A percentile compares a stretch with the other conserved stretches of the same genome.
phyloP scores from a whole-genome alignment of 1,139 yeast genomes.

The Hemisphaericaspora lyxosophila region DNA sequence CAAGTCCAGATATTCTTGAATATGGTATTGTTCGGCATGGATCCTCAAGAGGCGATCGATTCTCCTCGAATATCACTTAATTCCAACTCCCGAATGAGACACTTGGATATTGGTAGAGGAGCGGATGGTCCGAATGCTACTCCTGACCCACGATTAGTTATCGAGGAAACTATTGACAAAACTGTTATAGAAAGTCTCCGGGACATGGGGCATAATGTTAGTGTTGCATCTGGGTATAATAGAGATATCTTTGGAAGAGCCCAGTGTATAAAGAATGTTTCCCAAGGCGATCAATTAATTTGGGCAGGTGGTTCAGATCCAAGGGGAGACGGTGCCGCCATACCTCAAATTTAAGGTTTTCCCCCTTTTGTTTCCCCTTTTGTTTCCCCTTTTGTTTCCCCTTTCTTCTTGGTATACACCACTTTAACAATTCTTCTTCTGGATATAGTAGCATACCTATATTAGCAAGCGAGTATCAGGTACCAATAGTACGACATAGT shows the following conservation, averaged over 20 bases:
- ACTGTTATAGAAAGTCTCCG: constrained; percentile 43
- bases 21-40: constrained; percentile 57
- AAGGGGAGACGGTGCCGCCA: constrained; percentile 79
- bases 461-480: no score
- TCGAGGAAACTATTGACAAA: constrained; percentile 61
- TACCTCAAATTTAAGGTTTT: constrained; percentile 16
- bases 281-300: constrained; percentile 37
- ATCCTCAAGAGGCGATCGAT: constrained; percentile 73
- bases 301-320: constrained; percentile 73
- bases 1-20: constrained; percentile 75
- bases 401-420: no score
- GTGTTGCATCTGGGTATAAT: constrained; percentile 39
- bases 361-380: no score
- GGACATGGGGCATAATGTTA: constrained; percentile 57
- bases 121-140: constrained; percentile 65
- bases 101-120: constrained; percentile 55
- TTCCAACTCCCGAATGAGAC: constrained; percentile 43
- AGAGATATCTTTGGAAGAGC: constrained; percentile 65
- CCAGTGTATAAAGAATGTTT: constrained; percentile 58
- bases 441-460: no score
- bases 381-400: no score
- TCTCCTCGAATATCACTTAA: constrained; percentile 67
- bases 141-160: constrained; percentile 52
- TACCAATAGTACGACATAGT: no score
- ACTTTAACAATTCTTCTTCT: no score